phyloP scores from a whole-genome alignment of 2,329 filamentous ascomycete genomes.

The Hypomyces perniciosus region DNA sequence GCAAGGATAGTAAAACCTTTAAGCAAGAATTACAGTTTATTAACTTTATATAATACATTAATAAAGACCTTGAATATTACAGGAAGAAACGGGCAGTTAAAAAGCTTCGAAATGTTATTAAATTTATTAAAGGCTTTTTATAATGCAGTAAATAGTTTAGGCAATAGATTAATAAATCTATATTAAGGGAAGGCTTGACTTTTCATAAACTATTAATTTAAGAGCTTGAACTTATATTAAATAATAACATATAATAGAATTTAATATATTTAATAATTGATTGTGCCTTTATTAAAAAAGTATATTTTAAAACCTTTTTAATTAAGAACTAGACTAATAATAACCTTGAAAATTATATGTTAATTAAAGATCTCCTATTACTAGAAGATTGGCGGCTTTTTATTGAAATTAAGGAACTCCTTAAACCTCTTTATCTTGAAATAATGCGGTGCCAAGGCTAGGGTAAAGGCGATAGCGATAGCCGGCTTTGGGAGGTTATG shows the following conservation, averaged over 20 bases:
- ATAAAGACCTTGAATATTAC: neutral
- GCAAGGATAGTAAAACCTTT: neutral
- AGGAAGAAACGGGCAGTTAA: neutral
- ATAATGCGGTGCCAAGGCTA: neutral
- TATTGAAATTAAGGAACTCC: neutral
- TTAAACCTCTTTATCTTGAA: neutral
- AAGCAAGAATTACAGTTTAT: neutral
- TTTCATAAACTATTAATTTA: neutral
- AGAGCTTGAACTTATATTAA: conserved; percentile 1
- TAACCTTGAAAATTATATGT: too few relatives aligned
- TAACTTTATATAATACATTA: neutral
- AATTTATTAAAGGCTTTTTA: neutral
- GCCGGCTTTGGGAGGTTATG: neutral
- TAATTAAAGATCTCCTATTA: neutral
- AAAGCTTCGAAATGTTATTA: conserved; percentile 4
- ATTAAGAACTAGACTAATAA: neutral
- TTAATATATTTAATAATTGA: conserved; percentile 1
- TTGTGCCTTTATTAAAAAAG: neutral
- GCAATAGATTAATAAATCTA: neutral
- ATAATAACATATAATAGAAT: neutral
- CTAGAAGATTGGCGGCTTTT: conserved; percentile 1
- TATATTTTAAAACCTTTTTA: neutral
- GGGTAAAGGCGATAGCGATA: neutral
- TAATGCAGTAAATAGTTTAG: neutral
- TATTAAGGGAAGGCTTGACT: neutral